These are phyloP conservation scores for Holtermanniella nyarrowii DNA, from an alignment of 768 basidiomycete genomes.

Conservation along the genomic window DNA sequence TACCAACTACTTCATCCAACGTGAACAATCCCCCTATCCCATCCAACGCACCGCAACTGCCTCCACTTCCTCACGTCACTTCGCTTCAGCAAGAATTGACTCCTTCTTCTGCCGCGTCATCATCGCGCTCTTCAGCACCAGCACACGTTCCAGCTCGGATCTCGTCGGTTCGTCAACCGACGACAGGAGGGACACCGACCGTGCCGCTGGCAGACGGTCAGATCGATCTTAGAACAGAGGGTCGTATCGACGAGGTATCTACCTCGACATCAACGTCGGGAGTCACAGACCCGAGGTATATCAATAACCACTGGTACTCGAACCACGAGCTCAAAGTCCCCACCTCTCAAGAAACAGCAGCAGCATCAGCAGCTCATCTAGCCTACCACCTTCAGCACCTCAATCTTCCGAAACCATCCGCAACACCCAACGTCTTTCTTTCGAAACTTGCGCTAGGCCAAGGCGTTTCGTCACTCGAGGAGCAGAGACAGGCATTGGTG, in stretches of 20 bases:
- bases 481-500: slow-evolving; percentile 21
- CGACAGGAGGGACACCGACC: background rate
- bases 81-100: background rate
- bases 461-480: slow-evolving; percentile 2
- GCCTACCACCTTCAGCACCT: background rate
- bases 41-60: background rate
- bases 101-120: background rate
- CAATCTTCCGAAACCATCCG: background rate
- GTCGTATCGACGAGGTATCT: background rate
- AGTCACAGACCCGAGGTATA: background rate
- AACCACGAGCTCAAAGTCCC: background rate
- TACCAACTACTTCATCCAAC: slow-evolving; percentile 19
- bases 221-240: background rate
- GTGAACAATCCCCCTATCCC: slow-evolving; percentile 12
- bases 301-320: background rate
- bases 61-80: background rate
- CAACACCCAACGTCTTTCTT: background rate
- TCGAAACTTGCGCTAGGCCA: background rate
- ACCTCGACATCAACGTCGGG: background rate
- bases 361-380: background rate
- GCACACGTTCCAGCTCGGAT: background rate
- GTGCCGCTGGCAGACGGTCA: background rate
- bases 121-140: background rate
- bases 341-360: background rate
- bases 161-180: background rate